phyloP scores from a whole-genome alignment of 108 stramenopile genomes.

The Pseudonitzschia pungens region DNA sequence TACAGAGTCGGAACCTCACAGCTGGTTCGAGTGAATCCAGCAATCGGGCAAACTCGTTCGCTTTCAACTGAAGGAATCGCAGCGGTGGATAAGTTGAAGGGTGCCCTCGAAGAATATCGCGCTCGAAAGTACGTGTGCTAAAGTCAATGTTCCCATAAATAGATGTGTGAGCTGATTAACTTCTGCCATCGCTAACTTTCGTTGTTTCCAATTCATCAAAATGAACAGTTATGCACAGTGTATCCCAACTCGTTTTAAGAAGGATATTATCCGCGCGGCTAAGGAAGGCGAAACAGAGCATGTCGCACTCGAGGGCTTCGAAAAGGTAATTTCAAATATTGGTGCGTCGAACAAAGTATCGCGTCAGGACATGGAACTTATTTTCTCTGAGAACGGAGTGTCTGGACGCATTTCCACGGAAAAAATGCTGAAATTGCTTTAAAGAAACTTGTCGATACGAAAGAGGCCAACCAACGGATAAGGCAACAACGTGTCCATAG shows the following conservation, averaged over 20 bases:
- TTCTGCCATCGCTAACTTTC: not conserved
- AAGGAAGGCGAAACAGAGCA: conserved; percentile 13
- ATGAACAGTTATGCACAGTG: conserved; percentile 39
- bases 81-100: conserved; percentile 39
- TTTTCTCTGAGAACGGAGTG: conserved; percentile 52
- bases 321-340: conserved; percentile 53
- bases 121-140: conserved; percentile 39
- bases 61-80: conserved; percentile 23
- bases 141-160: not conserved
- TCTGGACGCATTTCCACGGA: conserved; percentile 22
- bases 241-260: conserved; percentile 54
- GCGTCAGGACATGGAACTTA: conserved; percentile 41
- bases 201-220: not conserved
- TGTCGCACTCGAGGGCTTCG: conserved; percentile 39
- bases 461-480: not conserved
- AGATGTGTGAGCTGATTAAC: not conserved
- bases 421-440: conserved; percentile 24
- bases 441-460: not conserved
- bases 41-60: not conserved
- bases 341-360: conserved; percentile 44
- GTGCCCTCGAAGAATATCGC: conserved; percentile 54
- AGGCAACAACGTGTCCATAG: not conserved
- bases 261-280: conserved; percentile 56
- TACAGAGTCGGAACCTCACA: conserved; percentile 14
- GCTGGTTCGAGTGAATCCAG: not conserved